Evolutionary conservation across 2,329 filamentous ascomycete genomes (phyloP), one percentile per base, ranked within the genome.

Genomic region (Conoideocrella luteorostrata): DNA sequence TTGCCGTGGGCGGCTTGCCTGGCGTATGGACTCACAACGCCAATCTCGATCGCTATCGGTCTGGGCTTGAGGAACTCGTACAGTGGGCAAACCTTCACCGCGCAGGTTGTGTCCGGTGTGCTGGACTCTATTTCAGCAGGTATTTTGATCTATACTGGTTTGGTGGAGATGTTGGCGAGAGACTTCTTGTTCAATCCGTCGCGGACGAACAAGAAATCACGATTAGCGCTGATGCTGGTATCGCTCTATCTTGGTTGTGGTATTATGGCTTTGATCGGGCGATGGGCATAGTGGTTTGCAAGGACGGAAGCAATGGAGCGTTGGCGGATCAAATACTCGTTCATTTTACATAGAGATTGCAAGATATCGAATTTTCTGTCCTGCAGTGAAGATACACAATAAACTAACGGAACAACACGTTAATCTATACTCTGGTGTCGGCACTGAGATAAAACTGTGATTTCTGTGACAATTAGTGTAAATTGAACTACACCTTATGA

Each of bases 171-270:
- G 44, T 82, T 95, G 74, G 93, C 56, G 88, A 41, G 45, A 13
- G 45, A 95, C 61, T 94, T 95, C 65, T 86, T 95, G 81, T 94
- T 93, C 67, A 90, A 84, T 60, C 74, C 75, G 4, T 77, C 83
- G 48, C 90, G 94, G 82, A 79, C 82, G 39, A 78, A 78, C 41
- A 49, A 52, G 21, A 54, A 54, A 49, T 50, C 46, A 42, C 49
- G 51, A 4, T 45, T 56, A 21, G 82, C 82, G 1, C 77, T 78
- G 2, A 71, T 91, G 33, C 72, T 75, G 41, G 72, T 77, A 44
- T 75, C 86, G 45, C 61, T 88, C 29, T 66, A 68, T 39, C 57
- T 86, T 12, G 89, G 89, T 38, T 82, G 82, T 28, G 77, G 64
- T 5, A 61, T 91, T 39, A 47, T 47, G 45, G 32, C 45, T 18